Percentiles rank a stretch among this genome's conserved stretches.
Conservation (phyloP, 441 rosid species). For the Populus hybrid region DNA sequence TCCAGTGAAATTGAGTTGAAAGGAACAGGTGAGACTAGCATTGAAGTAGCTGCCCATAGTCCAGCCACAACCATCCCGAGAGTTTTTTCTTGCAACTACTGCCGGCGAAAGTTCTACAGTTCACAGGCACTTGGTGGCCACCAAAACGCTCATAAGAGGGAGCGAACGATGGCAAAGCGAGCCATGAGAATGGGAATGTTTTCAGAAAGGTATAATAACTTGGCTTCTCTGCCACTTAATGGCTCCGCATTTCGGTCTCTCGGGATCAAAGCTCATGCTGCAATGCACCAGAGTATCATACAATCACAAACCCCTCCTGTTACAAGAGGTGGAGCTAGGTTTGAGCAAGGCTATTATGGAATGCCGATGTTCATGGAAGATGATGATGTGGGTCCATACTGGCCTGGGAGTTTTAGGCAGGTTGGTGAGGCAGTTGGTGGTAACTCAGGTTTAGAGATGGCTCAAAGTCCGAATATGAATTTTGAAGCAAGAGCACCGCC, state of each 20-base stretch:
- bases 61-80: slow-evolving; percentile 32
- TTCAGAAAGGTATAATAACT: slow-evolving; percentile 60
- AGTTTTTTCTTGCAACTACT: slow-evolving; percentile 87
- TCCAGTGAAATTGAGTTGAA: slow-evolving; percentile 30
- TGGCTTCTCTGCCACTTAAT: slow-evolving; percentile 78
- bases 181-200: slow-evolving; percentile 82
- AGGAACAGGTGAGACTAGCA: slow-evolving; percentile 28
- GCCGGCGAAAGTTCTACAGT: slow-evolving; percentile 89
- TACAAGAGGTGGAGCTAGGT: slow-evolving; percentile 54
- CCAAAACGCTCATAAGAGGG: slow-evolving; percentile 94
- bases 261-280: slow-evolving; percentile 85
- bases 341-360: slow-evolving; percentile 53
- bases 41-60: slow-evolving; percentile 18
- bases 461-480: slow-evolving; percentile 35
- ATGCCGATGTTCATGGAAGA: slow-evolving; percentile 63
- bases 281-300: slow-evolving; percentile 42
- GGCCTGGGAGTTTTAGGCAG: slow-evolving; percentile 92
- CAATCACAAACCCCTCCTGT: slow-evolving; percentile 40
- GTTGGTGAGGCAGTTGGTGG: slow-evolving; percentile 31
- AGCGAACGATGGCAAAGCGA: slow-evolving; percentile 86
- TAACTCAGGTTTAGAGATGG: slow-evolving; percentile 17
- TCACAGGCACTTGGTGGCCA: slow-evolving; percentile 97
- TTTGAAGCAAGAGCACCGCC: slow-evolving; percentile 22
- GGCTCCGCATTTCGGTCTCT: slow-evolving; percentile 63
- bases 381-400: slow-evolving; percentile 54